Conservation (phyloP, 202 grass and related monocot species). For the Setaria italica region DNA sequence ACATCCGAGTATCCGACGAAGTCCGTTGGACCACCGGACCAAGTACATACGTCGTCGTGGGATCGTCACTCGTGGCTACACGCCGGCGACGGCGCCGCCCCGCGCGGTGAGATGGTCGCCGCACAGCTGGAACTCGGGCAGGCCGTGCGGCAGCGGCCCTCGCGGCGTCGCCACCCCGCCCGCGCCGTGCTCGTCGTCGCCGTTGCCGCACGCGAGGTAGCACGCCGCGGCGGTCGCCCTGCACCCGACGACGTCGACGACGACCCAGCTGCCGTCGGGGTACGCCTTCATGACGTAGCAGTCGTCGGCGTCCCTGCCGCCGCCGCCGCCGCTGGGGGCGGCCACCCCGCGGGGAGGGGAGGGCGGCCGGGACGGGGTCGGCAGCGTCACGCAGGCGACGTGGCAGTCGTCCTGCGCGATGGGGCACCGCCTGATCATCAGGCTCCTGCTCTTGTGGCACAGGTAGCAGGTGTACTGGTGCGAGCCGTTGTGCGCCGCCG, state of each 20-base stretch:
- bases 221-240: conserved; percentile 17
- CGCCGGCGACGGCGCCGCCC: neutral
- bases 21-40: too few species aligned
- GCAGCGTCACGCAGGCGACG: conserved; percentile 38
- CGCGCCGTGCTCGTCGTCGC: neutral
- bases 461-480: conserved; percentile 52
- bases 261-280: conserved; percentile 40
- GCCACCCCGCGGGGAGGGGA: neutral
- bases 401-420: conserved; percentile 40
- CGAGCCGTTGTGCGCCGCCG: neutral
- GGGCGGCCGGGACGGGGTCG: neutral
- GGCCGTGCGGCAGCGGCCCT: neutral
- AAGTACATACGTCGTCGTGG: neutral
- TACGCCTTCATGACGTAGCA: conserved; percentile 61
- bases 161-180: neutral
- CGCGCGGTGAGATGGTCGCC: conserved; percentile 11
- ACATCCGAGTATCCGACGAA: too few species aligned
- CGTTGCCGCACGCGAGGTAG: conserved; percentile 43
- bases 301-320: neutral
- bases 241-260: conserved; percentile 47
- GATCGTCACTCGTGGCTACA: neutral
- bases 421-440: conserved; percentile 46
- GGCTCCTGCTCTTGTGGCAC: conserved; percentile 26
- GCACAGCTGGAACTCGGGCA: conserved; percentile 42
- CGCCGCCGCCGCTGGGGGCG: neutral